These are phyloP conservation scores for Tylopilus subfusipes DNA, from an alignment of 768 basidiomycete species.

Conservation along the genomic window DNA sequence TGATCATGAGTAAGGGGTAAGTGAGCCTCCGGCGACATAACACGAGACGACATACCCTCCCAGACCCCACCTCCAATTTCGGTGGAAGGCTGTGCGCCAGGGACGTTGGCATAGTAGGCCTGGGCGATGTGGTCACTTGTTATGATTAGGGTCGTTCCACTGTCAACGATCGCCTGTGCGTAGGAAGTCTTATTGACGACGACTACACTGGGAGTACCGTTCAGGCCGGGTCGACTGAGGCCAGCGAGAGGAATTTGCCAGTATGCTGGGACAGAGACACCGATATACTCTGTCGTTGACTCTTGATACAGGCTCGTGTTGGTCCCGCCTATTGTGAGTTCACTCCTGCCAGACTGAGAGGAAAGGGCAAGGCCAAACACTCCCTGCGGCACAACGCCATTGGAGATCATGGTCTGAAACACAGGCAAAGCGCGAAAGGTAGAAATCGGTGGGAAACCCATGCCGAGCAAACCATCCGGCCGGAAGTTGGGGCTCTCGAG, in stretches of 20 bases:
- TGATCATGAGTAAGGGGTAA: slow-evolving; percentile 6
- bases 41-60: slow-evolving; percentile 24
- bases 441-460: slow-evolving; percentile 41
- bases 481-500: slow-evolving; percentile 26
- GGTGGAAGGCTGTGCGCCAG: slow-evolving; percentile 26
- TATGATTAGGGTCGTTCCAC: slow-evolving; percentile 28
- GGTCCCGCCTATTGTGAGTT: slow-evolving; percentile 55
- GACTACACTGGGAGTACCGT: slow-evolving; percentile 20
- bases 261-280: slow-evolving; percentile 31
- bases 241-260: slow-evolving; percentile 38
- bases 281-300: slow-evolving; percentile 35
- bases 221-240: slow-evolving; percentile 24
- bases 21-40: not conserved
- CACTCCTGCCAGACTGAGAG: slow-evolving; percentile 37
- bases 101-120: slow-evolving; percentile 29
- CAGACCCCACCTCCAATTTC: slow-evolving; percentile 34
- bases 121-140: slow-evolving; percentile 25
- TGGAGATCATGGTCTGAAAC: slow-evolving; percentile 44
- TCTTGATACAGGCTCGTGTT: slow-evolving; percentile 46
- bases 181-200: slow-evolving; percentile 21
- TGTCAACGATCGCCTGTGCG: slow-evolving; percentile 35
- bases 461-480: slow-evolving; percentile 43
- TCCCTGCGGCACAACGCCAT: slow-evolving; percentile 31
- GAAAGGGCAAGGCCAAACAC: slow-evolving; percentile 51
- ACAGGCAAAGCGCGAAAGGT: slow-evolving; percentile 34